Base-by-base conservation (phyloP, 208 protist species). In the Jaenimonas drosophilae region DNA sequence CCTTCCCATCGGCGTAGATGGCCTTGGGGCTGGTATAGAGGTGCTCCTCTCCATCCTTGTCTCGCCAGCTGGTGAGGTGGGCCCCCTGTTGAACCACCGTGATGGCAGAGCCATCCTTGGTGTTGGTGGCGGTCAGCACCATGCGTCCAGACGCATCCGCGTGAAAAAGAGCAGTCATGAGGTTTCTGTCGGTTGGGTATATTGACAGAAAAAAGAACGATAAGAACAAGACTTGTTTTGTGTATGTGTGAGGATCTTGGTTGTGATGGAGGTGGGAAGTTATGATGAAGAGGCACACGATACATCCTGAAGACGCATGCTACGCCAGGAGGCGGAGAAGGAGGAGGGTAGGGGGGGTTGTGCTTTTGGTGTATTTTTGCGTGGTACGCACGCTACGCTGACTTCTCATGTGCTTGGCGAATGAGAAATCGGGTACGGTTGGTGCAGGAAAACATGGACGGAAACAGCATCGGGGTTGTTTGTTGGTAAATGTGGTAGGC, bases 81-180 rank as follows among this genome's bases (percentile, higher is more conserved):
- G 78, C 88, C n/a, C 88, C 88, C 32, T 90, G 82, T 47, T 80
- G 59, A 51, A 87, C 83, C 4, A 95, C 79, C 5, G 61, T 70
- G 27, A 89, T 77, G 28, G 64, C 70, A n/a, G 74, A 82, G 41
- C 75, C 77, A 48, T 89, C 84, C 7, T 21, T 12, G 23, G 20
- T 33, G 31, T 51, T 58, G 23, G 34, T 30, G 37, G 50, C 39
- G 37, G 33, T 29, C 37, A 42, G 7, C 37, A 42, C 23, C 37
- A 25, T 42, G 14, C 37, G 6, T 11, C 37, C 37, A 34, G 14
- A 9, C 31, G 14, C 11, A 34, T 34, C 31, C 14, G 31, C 31
- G 31, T 9, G 31, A 14, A 14, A 34, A 34, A 34, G 31, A 14
- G 11, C 31, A 34, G 11, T 16, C 14, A 16, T 14, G 31, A 9